phyloP scores from a whole-genome alignment of 306 rosid species.

The Trifolium dubium region DNA sequence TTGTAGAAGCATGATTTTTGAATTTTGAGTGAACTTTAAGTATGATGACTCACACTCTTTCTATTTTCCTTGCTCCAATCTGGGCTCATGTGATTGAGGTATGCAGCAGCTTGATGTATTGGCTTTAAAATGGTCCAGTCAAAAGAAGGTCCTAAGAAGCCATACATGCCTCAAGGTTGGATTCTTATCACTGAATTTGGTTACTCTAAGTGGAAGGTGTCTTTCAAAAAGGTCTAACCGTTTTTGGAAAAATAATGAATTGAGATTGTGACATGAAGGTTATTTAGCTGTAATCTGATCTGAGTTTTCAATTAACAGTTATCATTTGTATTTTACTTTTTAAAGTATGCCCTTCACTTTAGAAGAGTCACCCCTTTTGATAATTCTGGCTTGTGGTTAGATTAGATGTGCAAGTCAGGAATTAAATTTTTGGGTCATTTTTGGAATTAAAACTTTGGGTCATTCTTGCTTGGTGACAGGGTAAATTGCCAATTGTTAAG shows the following conservation, averaged over 20 bases:
- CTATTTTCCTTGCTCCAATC: constrained; percentile 24
- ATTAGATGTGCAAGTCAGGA: constrained; percentile 27
- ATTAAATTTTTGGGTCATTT: constrained; percentile 45
- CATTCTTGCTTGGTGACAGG: constrained; percentile 22
- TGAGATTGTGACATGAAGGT: background rate
- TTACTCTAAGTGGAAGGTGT: constrained; percentile 7
- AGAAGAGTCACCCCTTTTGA: background rate
- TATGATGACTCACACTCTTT: constrained; percentile 14
- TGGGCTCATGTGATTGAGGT: constrained; percentile 14
- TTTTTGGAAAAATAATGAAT: background rate
- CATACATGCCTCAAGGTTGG: constrained; percentile 18
- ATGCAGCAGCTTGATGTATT: constrained; percentile 26
- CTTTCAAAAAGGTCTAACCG: background rate
- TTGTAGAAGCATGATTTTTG: constrained; percentile 59
- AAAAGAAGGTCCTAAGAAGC: constrained; percentile 13
- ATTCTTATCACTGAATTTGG: constrained; percentile 13
- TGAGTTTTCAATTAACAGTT: background rate
- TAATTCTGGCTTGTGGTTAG: constrained; percentile 32
- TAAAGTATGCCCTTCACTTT: background rate
- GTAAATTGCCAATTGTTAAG: constrained; percentile 31
- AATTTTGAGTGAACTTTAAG: constrained; percentile 34
- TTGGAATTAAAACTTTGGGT: constrained; percentile 40
- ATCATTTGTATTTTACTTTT: background rate
- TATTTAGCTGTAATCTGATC: constrained; percentile 5
- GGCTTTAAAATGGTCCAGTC: constrained; percentile 33